Percentiles rank a stretch among this genome's conserved stretches.
Conservation (phyloP, 1,139 yeast genomes). For the Hyphopichia buzzinii region DNA sequence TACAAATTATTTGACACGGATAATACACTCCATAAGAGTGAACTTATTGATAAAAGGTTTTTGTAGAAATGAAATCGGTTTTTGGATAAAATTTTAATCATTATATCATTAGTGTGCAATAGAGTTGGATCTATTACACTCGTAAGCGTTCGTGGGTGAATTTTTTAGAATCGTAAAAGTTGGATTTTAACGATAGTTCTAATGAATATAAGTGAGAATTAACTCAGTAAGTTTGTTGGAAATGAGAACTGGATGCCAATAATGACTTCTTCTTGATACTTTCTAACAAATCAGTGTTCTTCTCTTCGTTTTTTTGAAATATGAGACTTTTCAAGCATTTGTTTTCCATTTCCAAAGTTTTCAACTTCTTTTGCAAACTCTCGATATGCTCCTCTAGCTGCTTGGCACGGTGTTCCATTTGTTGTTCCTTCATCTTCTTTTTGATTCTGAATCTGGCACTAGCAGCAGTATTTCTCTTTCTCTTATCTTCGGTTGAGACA, state of each 20-base stretch:
- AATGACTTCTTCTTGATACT: conserved; percentile 41
- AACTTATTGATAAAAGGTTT: background rate
- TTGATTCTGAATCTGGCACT: conserved; percentile 61
- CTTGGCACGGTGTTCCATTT: conserved; percentile 51
- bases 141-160: conserved; percentile 19
- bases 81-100: background rate
- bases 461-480: conserved; percentile 62
- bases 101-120: conserved; percentile 8
- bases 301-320: conserved; percentile 47
- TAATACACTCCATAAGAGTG: too few relatives aligned
- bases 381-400: conserved; percentile 41
- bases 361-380: conserved; percentile 42
- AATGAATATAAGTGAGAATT: conserved; percentile 1
- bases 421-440: conserved; percentile 58
- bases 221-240: conserved; percentile 14
- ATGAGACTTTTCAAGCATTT: conserved; percentile 56
- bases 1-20: too few relatives aligned
- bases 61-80: background rate
- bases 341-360: conserved; percentile 74
- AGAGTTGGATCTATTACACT: conserved; percentile 34
- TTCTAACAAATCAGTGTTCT: conserved; percentile 39
- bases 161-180: conserved; percentile 29
- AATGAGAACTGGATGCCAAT: conserved; percentile 30
- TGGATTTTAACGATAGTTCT: conserved; percentile 31
- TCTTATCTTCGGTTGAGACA: conserved; percentile 36